Evolutionary conservation across 2,329 filamentous ascomycete genomes (phyloP), one percentile per base, ranked within the genome.

Genomic region (Cadophora malorum): DNA sequence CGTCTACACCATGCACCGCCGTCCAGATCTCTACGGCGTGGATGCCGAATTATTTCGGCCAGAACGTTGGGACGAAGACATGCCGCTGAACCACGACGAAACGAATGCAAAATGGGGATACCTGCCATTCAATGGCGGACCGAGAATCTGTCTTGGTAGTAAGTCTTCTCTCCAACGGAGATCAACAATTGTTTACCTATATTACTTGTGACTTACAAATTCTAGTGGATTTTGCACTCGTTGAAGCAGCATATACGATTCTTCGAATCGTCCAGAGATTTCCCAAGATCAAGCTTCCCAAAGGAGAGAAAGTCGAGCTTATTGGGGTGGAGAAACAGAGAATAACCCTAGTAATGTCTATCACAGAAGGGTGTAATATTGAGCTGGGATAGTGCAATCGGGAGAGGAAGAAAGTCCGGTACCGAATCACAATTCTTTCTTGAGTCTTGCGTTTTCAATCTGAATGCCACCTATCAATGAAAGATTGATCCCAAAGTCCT

Each of bases 1-100:
- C 19, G 60, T 74, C 7, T 77, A 76, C 61, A 63, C 67, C 7
- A 70, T 78, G 55, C 76, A 77, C 60, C 66, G 75, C 4, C 70
- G 73, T 4, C 72, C 71, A 2, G 84, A 86, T 64, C 90, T 93
- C 73, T 94, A 91, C 90, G 91, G 91, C 0, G 74, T 83, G 0
- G 89, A 93, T 69, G 90, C 88, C 0, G 86, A 91, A 7, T 82
- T 87, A 1, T 96, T 93, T 79, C 81, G 84, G 4, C 93, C 93
- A 0, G 91, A 93, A 79, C 83, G 92, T n/a, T 96, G 92, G 92
- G 78, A 78, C 35, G 81, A 83, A 14, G 72, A 85, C 1, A 92
- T 90, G 0, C 45, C 70, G 86, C 55, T 65, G 16, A 47, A 65
- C 21, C 38, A 60, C 12, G 63, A 59, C 31, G 63, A 59, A 0